Evolutionary conservation across 1,139 yeast genomes (phyloP).

Genomic region (Spencermartinsiella ligniputridi): DNA sequence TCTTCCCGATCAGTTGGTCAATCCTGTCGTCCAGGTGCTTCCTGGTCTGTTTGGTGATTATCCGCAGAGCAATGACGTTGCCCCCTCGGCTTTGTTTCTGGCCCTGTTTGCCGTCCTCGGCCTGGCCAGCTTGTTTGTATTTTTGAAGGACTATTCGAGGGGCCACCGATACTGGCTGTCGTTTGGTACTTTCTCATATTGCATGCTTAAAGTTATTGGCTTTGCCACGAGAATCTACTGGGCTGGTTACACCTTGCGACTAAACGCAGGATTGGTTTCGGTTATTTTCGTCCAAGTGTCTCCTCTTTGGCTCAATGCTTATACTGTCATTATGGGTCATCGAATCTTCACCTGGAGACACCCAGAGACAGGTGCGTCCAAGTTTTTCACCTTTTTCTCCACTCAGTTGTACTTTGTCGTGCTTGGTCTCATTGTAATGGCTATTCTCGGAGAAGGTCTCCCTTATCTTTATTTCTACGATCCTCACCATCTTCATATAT

Average conservation of each 20-base stretch:
- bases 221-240: constrained; percentile 58
- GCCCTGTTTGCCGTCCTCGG: constrained; percentile 51
- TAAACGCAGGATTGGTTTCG: constrained; percentile 55
- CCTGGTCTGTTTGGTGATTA: constrained; percentile 63
- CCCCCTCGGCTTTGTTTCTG: constrained; percentile 57
- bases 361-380: constrained; percentile 65
- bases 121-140: constrained; percentile 47
- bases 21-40: constrained; percentile 36
- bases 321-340: constrained; percentile 65
- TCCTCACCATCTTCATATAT: constrained; percentile 43
- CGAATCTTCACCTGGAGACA: constrained; percentile 80
- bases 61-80: constrained; percentile 52
- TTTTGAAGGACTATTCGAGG: constrained; percentile 47
- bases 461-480: constrained; percentile 60
- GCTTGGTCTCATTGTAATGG: constrained; percentile 56
- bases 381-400: constrained; percentile 54
- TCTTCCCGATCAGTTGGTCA: constrained; percentile 32
- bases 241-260: constrained; percentile 45
- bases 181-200: constrained; percentile 52
- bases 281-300: constrained; percentile 53
- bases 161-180: constrained; percentile 65
- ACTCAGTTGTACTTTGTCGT: constrained; percentile 50
- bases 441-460: constrained; percentile 59
- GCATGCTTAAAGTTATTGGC: constrained; percentile 53
- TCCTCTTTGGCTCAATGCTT: constrained; percentile 40